Evolutionary conservation across 2,329 filamentous ascomycete genomes (phyloP), one percentile per base, ranked within the genome.

Genomic region (Lachnellula occidentalis): DNA sequence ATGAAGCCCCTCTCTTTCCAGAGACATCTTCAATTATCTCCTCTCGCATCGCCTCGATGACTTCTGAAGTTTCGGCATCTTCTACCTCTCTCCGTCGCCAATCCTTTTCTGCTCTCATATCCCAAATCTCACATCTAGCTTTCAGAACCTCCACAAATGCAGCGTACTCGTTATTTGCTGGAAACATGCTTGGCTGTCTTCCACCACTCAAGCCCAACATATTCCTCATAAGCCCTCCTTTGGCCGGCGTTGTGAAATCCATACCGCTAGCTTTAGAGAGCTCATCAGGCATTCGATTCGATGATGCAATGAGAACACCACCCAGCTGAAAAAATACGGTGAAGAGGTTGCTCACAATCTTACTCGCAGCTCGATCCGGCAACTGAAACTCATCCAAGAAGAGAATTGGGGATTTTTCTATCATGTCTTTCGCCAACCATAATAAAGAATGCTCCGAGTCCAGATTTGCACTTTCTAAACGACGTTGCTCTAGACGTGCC

Each of bases 331-430:
- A 92, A 72, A 92, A 92, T 1, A 80, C 78, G 6, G 88, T 88
- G 68, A 94, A 85, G 2, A 94, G 76, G 63, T 88, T 87, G 57
- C 86, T 89, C 58, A 94, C 73, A 46, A 92, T 89, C 69, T 92
- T 92, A 63, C 83, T 87, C 2, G 87, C 81, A 2, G 85, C 87
- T 60, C 86, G 79, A 69, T 92, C 89, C 0, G 89, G 89, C 37
- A 94, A 78, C 66, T 94, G 89, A 58, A 94, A 92, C 67, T 94
- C 88, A 62, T 92, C 88, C 2, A 92, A 71, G 63, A 94, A 94
- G 14, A 92, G 70, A 34, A 92, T 87, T 0, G 88, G 88, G 11
- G 83, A 87, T 12, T 81, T 85, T 53, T 88, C 80, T 12, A 91
- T 81, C 66, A 92, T 81, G 55, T 92, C 87, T 63, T 85, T 83